Conservation (phyloP, 345 rosid genomes). For the Eucalyptus tenuipes region DNA sequence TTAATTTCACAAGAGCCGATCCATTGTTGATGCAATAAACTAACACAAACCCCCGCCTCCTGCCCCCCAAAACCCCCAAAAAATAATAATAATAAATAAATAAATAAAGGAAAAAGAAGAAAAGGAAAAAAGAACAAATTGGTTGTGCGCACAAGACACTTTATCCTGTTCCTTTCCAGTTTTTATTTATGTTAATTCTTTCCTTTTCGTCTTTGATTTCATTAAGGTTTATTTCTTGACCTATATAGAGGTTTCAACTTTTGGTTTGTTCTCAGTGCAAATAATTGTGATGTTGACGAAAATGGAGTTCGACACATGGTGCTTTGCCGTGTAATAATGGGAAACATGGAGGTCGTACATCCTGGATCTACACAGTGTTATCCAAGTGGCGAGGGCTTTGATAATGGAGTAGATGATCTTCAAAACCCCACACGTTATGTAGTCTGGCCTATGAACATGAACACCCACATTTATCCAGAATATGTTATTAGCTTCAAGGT, state of each 20-base stretch:
- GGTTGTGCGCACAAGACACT: neutral
- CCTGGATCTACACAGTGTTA: conserved; percentile 16
- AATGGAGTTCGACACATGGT: conserved; percentile 18
- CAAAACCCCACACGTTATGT: conserved; percentile 19
- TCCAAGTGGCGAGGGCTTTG: conserved; percentile 37
- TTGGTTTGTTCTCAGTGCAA: conserved; percentile 23
- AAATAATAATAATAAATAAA: neutral
- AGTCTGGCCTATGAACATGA: conserved; percentile 41
- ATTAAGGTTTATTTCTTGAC: neutral
- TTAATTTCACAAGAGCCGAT: neutral
- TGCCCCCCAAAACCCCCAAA: accelerated
- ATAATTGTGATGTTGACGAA: conserved; percentile 32
- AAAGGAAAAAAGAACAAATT: neutral
- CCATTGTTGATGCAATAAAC: neutral
- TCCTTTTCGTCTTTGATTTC: neutral
- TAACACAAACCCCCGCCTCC: neutral
- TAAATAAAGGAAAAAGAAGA: neutral
- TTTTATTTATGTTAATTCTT: neutral
- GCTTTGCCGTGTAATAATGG: conserved; percentile 38
- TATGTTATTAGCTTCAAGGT: conserved; percentile 39
- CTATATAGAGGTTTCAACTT: neutral
- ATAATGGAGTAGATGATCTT: conserved; percentile 48
- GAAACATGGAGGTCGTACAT: conserved; percentile 24
- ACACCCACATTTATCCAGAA: conserved; percentile 34
- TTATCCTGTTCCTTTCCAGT: neutral